A percentile compares a stretch with the other conserved stretches of the same genome.
Conservation (phyloP, 441 rosid species). For the Populus tomentosa region DNA sequence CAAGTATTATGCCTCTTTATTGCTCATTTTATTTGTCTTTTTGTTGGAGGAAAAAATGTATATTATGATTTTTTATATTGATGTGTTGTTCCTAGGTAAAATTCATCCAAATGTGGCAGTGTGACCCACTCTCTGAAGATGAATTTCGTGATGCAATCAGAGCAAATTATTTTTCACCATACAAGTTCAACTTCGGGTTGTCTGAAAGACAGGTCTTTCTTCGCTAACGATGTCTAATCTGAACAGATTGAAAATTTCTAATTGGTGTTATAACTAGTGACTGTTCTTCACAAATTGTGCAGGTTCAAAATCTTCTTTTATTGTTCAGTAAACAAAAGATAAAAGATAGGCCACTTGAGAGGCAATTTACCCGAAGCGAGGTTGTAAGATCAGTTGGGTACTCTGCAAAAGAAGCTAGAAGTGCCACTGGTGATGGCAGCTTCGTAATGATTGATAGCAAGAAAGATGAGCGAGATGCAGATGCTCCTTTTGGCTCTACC, state of each 20-base stretch:
- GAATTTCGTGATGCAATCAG: conserved; percentile 50
- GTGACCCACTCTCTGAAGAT: conserved; percentile 50
- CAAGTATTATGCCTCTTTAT: conserved; percentile 36
- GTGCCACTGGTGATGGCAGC: conserved; percentile 12
- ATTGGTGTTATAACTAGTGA: background rate
- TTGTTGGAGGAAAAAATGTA: background rate
- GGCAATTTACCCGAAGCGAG: conserved; percentile 11
- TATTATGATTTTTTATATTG: background rate
- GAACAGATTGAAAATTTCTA: background rate
- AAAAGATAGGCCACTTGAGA: conserved; percentile 15
- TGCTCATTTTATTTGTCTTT: background rate
- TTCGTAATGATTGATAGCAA: conserved; percentile 6
- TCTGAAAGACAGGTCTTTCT: conserved; percentile 50
- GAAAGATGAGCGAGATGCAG: conserved; percentile 15
- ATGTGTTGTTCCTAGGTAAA: conserved; percentile 35
- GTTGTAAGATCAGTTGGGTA: conserved; percentile 4
- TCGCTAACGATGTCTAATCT: background rate
- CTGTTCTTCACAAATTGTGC: background rate
- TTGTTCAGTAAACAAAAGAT: conserved; percentile 42
- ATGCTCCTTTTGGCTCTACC: conserved; percentile 17
- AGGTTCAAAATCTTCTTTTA: conserved; percentile 47
- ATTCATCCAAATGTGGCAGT: conserved; percentile 41
- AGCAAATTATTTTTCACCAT: conserved; percentile 49
- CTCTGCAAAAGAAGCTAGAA: conserved; percentile 14
- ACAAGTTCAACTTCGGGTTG: conserved; percentile 67